Evolutionary conservation across 768 basidiomycete genomes (phyloP).

Genomic region (Kwoniella botswanensis): DNA sequence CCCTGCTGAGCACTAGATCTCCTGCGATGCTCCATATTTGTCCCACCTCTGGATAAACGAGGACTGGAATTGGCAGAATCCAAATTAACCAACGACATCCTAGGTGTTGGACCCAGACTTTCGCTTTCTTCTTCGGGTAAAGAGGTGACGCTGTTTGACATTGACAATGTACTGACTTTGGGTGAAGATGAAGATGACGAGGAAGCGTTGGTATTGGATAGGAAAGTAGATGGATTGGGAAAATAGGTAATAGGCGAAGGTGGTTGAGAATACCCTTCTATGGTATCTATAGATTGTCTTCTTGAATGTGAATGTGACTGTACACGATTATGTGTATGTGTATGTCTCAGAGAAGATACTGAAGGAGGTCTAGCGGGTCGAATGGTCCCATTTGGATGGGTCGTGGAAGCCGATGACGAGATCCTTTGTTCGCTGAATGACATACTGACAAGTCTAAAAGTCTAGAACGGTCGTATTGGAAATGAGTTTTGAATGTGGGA

Average conservation of each 20-base stretch:
- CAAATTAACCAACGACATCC: conserved; percentile 11
- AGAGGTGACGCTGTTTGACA: conserved; percentile 6
- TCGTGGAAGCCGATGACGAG: conserved; percentile 11
- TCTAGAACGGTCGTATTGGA: neutral
- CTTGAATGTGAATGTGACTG: conserved; percentile 15
- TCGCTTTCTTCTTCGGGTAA: conserved; percentile 7
- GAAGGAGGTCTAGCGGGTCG: conserved; percentile 25
- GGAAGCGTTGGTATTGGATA: neutral
- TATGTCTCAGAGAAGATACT: conserved; percentile 13
- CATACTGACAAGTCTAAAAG: neutral
- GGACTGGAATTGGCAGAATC: conserved; percentile 31
- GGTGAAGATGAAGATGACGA: conserved; percentile 5
- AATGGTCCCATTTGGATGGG: conserved; percentile 6
- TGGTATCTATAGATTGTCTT: conserved; percentile 12
- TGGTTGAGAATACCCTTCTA: conserved; percentile 12
- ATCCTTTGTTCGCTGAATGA: conserved; percentile 27
- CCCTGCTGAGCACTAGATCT: conserved; percentile 12
- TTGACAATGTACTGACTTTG: neutral
- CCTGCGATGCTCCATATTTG: conserved; percentile 12
- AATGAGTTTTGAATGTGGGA: neutral
- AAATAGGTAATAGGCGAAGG: conserved; percentile 29
- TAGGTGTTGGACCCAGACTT: conserved; percentile 11
- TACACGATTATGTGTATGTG: conserved; percentile 2
- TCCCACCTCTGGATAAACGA: conserved; percentile 3
- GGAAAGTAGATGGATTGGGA: conserved; percentile 27